phyloP scores from a whole-genome alignment of 2,329 filamentous ascomycete genomes.

The Hyphodiscus sp. region DNA sequence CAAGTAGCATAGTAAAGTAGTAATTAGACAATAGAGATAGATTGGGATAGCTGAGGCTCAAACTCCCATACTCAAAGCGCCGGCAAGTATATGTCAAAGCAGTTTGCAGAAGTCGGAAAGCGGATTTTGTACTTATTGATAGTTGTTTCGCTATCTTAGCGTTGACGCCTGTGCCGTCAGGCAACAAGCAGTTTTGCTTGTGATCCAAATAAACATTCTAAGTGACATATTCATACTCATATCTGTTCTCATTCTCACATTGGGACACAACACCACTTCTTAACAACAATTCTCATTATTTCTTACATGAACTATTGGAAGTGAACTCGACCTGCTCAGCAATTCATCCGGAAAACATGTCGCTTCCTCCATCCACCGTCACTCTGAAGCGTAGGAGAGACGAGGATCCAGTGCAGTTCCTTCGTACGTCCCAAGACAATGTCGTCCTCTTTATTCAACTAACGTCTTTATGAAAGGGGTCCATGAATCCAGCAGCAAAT shows the following conservation, averaged over 20 bases:
- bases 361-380: constrained; percentile 27
- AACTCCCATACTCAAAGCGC: no score
- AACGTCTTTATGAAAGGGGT: constrained; percentile 18
- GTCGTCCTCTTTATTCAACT: not conserved
- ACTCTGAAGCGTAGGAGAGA: constrained; percentile 30
- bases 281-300: not conserved
- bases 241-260: not conserved
- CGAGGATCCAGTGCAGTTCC: constrained; percentile 29
- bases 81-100: no score
- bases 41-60: no score
- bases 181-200: not conserved
- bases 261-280: not conserved
- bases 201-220: not conserved
- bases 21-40: no score
- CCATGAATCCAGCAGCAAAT: constrained; percentile 24
- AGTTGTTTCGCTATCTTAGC: not conserved
- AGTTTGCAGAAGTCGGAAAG: not conserved
- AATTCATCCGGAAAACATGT: constrained; percentile 16
- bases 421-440: constrained; percentile 23
- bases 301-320: not conserved
- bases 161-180: not conserved
- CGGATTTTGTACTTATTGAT: no score
- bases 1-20: no score
- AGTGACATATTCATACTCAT: not conserved
- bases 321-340: not conserved